Conservation (phyloP, 2,329 filamentous ascomycete species). For the Alternaria sp. region DNA sequence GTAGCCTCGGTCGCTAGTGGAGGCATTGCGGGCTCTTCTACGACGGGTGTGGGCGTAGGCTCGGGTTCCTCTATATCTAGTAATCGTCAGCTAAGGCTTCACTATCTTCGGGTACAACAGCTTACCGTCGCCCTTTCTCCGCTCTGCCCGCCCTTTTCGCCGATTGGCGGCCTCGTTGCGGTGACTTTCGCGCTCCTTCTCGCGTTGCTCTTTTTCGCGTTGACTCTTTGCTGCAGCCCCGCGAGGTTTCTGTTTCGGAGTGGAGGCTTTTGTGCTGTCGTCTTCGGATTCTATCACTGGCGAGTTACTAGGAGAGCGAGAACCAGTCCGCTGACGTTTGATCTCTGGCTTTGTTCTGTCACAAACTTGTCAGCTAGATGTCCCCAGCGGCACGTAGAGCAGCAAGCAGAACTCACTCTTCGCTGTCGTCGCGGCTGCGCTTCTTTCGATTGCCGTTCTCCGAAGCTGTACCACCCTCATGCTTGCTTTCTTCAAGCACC, state of each 20-base stretch:
- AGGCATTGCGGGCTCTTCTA: constrained; percentile 41
- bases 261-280: constrained; percentile 60
- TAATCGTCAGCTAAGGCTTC: constrained; percentile 30
- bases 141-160: constrained; percentile 81
- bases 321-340: constrained; percentile 82
- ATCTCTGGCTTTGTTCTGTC: constrained; percentile 72
- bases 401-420: constrained; percentile 74
- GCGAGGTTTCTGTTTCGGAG: constrained; percentile 55
- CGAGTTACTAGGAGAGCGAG: constrained; percentile 56
- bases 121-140: constrained; percentile 81
- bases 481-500: constrained; percentile 94
- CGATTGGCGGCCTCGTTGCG: constrained; percentile 78
- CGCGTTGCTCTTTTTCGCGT: constrained; percentile 68
- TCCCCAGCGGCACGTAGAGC: constrained; percentile 8
- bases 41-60: constrained; percentile 31
- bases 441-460: constrained; percentile 72
- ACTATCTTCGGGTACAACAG: constrained; percentile 25
- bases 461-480: constrained; percentile 70
- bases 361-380: constrained; percentile 41
- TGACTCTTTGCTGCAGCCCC: constrained; percentile 60
- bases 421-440: constrained; percentile 86
- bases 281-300: constrained; percentile 76
- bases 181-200: constrained; percentile 74
- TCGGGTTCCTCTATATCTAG: constrained; percentile 44
- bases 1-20: constrained; percentile 35